Evolutionary conservation across 331 rosid species (phyloP).

Genomic region (Pyrus hybrid): DNA sequence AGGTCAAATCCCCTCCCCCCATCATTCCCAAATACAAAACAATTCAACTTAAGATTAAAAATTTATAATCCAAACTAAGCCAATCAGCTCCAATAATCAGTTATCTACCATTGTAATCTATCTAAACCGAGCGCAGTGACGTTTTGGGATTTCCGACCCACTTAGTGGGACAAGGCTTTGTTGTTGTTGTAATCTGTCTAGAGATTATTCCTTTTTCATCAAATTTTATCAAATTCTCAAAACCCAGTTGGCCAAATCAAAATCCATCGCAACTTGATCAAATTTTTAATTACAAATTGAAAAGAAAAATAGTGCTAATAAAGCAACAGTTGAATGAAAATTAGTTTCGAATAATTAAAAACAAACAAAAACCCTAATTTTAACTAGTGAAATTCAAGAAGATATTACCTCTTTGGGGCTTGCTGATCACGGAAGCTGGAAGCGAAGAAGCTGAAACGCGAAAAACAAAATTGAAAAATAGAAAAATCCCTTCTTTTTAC

Average conservation of each 20-base stretch:
- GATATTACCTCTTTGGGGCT: background rate
- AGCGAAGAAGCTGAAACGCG: background rate
- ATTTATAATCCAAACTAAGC: background rate
- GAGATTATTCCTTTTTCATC: background rate
- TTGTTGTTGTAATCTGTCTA: no score
- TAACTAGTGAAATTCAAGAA: background rate
- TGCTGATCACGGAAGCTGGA: constrained; percentile 3
- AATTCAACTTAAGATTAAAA: background rate
- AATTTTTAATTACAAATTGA: no score
- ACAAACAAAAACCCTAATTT: constrained; percentile 2
- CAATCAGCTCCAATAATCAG: background rate
- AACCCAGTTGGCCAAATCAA: background rate
- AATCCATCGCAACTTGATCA: background rate
- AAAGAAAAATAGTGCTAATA: background rate
- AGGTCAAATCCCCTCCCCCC: background rate
- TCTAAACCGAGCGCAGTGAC: background rate
- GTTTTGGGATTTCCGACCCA: no score
- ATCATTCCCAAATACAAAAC: background rate
- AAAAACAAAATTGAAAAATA: background rate
- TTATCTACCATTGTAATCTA: background rate
- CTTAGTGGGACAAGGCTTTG: no score
- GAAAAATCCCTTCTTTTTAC: background rate
- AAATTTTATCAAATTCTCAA: background rate
- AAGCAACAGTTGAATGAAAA: background rate
- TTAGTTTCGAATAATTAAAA: background rate